Base-by-base conservation (phyloP, 805 yeast species). In the Zygotorulaspora florentina region DNA sequence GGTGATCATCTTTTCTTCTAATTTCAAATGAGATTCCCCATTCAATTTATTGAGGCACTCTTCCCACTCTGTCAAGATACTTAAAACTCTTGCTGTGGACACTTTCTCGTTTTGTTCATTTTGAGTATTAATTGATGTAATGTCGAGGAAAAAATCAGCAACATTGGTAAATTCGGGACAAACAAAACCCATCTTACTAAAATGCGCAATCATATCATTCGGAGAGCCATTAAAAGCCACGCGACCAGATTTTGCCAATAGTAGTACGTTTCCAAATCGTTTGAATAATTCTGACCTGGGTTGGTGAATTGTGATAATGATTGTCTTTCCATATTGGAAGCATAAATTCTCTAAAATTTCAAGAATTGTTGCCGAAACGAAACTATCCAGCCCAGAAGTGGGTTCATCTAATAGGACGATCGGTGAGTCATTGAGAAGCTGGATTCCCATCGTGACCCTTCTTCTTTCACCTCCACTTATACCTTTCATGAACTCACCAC, bases 401-500 rank as follows among this genome's bases (percentile, higher is more conserved):
- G 96, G 96, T 58, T 88, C 96, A 64, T 88, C 96, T 18, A 88
- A 64, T 40, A 88, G 73, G 29, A 88, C 61, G 31, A 88, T 72
- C 46, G 80, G 80, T 0, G 95, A 91, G 46, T 80, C 80, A 47
- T 82, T 80, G 34, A 88, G 67, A 29, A 88, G 67, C 59, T 87
- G 95, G 36, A 86, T 76, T 2, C 90, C 91, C 62, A 88, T 86
- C 0, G 91, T 82, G 0, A 88, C 83, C 53, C 96, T 72, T 56
- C 96, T 72, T 63, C 88, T 87, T 58, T 89, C 96, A 53, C 96
- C 96, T 13, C 96, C 96, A 13, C 93, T 85, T 11, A 91, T 77
- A 28, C 88, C 88, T 57, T 81, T 82, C 1, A 70, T 66, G 31
- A 74, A 61, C 37, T 79, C 84, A 52, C 74, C 71, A 3, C 87